Evolutionary conservation across 805 yeast species (phyloP).

Genomic region (Ogataea populi-albae): DNA sequence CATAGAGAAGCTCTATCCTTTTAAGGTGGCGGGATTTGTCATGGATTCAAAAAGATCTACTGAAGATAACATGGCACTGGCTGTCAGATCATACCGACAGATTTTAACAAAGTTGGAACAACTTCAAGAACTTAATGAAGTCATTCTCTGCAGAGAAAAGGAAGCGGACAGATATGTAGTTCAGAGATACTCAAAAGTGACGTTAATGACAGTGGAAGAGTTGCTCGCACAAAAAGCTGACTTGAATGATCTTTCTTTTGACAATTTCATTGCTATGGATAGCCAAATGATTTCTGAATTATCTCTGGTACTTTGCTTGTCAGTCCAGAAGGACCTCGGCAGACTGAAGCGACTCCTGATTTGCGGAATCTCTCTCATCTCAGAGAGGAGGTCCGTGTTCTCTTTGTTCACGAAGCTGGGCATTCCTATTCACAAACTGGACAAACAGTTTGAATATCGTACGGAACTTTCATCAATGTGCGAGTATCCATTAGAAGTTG

Average conservation of each 20-base stretch:
- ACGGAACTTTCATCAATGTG: no score
- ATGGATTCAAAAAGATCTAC: slow-evolving; percentile 12
- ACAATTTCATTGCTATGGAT: slow-evolving; percentile 33
- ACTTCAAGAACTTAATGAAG: slow-evolving; percentile 9
- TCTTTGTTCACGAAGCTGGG: not conserved
- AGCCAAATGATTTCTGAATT: slow-evolving; percentile 32
- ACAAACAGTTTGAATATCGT: slow-evolving; percentile 6
- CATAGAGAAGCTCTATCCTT: slow-evolving; percentile 25
- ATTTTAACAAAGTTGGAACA: slow-evolving; percentile 12
- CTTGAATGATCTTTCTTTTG: slow-evolving; percentile 17
- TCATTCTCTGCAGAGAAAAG: not conserved
- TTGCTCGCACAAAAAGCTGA: not conserved
- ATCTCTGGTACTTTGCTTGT: slow-evolving; percentile 32
- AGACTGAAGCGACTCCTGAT: slow-evolving; percentile 29
- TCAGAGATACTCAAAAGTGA: slow-evolving; percentile 1
- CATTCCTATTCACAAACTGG: not conserved
- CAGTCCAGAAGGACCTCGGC: slow-evolving; percentile 11
- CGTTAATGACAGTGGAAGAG: slow-evolving; percentile 5
- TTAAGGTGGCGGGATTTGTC: slow-evolving; percentile 25
- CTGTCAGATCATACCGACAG: slow-evolving; percentile 8
- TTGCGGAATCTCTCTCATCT: slow-evolving; percentile 33
- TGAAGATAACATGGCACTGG: slow-evolving; percentile 6
- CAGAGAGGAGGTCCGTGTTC: slow-evolving; percentile 5
- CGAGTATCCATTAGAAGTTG: no score
- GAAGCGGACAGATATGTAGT: not conserved